Evolutionary conservation across 2,329 filamentous ascomycete genomes (phyloP), one percentile per base, ranked within the genome.

Genomic region (Furcasterigmium sp.): DNA sequence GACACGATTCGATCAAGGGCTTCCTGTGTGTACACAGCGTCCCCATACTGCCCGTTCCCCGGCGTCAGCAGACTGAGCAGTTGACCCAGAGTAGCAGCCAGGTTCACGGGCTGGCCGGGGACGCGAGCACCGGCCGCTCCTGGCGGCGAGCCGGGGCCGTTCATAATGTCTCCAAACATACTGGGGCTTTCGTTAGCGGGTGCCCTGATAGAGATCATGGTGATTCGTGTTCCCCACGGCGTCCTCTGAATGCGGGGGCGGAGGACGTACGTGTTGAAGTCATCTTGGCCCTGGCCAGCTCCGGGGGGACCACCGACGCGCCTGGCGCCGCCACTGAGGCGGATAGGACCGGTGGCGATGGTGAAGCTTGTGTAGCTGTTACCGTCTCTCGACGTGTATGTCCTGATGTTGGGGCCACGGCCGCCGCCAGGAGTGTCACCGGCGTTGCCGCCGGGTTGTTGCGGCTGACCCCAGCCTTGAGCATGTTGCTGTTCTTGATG

Each of bases 21-120:
- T 65, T 95, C 90, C 63, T 97, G 88, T 0, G 86, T 85, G 60
- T 91, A 94, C 1, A 95, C 91, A 8, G 84, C 87, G 61, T 97
- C 91, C 17, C 90, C 87, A 46, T 78, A 72, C 14, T 69, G 64
- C 8, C 67, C 73, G 45, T 72, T 68, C 4, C 20, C 39, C n/a
- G 64, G 65, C 42, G 72, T 73, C 30, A 82, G 61, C 19, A 84
- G 52, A 61, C 59, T 66, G 15, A 84, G 61, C 5, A 84, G 63
- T n/a, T 76, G 71, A 26, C 73, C 71, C 5, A 82, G 57, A 25
- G 67, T 67, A 14, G 57, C 52, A 13, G 58, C 56, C 15, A 75
- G 32, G 40, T 45, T 41, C 6, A n/a, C 15, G 19, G 14, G 60
- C 59, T 25, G 48, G 40, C 38, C 45, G 19, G 41, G 54, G 39